Percentiles rank a stretch among this genome's conserved stretches.
These are phyloP conservation scores for Trichoderma sp. DNA, from an alignment of 2,329 filamentous ascomycete species.

Conservation along the genomic window DNA sequence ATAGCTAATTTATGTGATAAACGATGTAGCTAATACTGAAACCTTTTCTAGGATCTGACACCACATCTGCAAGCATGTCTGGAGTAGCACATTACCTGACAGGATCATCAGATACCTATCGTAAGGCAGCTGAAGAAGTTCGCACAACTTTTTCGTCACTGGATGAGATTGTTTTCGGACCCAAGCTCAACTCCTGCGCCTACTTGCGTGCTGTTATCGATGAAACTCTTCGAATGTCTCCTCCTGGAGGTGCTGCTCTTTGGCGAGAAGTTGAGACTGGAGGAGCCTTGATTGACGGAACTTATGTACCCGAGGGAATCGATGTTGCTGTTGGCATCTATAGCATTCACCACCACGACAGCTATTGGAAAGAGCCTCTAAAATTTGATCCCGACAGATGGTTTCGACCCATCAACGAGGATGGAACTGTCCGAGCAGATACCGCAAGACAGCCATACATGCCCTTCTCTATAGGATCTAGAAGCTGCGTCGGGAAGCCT, in stretches of 20 bases:
- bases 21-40: not conserved
- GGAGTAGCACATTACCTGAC: slow-evolving; percentile 44
- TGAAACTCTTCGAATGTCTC: slow-evolving; percentile 31
- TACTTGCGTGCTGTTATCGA: slow-evolving; percentile 48
- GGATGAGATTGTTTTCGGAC: slow-evolving; percentile 40
- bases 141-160: slow-evolving; percentile 34
- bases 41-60: slow-evolving; percentile 38
- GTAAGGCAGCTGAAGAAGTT: slow-evolving; percentile 34
- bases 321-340: slow-evolving; percentile 30
- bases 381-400: slow-evolving; percentile 25
- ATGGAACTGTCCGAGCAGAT: not conserved
- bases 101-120: slow-evolving; percentile 35
- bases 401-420: slow-evolving; percentile 12
- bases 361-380: slow-evolving; percentile 22
- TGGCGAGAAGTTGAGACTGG: slow-evolving; percentile 27
- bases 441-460: slow-evolving; percentile 7
- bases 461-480: slow-evolving; percentile 23
- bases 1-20: not conserved
- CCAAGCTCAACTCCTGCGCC: slow-evolving; percentile 36
- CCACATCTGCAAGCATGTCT: slow-evolving; percentile 42
- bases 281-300: slow-evolving; percentile 26
- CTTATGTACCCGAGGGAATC: slow-evolving; percentile 24
- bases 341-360: slow-evolving; percentile 27
- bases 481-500: slow-evolving; percentile 26
- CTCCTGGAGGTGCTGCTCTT: slow-evolving; percentile 23